These are phyloP conservation scores for Aspergillus clavatus DNA, from an alignment of 2,329 filamentous ascomycete species.

Conservation along the genomic window DNA sequence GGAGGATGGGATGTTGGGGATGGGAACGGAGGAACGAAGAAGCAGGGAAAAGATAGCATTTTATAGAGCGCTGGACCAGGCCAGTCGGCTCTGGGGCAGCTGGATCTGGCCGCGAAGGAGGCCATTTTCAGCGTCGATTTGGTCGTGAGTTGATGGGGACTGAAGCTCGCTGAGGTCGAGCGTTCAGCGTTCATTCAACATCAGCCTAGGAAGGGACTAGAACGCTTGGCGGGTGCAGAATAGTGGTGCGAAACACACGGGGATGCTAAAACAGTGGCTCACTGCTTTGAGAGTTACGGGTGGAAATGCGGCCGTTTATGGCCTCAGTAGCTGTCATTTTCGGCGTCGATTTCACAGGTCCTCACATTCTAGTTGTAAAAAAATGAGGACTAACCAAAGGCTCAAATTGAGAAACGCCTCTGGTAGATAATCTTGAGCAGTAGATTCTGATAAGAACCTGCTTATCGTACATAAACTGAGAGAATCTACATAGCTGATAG, in stretches of 20 bases:
- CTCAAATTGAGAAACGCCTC: constrained; percentile 1
- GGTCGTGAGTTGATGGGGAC: not conserved
- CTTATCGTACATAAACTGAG: constrained; percentile 10
- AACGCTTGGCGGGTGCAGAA: no score
- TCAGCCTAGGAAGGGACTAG: no score
- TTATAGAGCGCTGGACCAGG: no score
- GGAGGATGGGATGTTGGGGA: not conserved
- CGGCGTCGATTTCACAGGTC: constrained; percentile 3
- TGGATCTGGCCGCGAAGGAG: no score
- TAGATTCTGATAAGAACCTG: constrained; percentile 8
- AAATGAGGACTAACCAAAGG: no score
- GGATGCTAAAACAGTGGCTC: not conserved
- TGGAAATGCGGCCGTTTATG: constrained; percentile 2
- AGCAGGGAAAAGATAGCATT: no score
- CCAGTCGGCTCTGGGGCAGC: no score
- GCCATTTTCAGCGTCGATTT: no score
- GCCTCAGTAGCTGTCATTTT: constrained; percentile 2
- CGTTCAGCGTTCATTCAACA: no score
- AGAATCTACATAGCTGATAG: not conserved
- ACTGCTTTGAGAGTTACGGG: not conserved
- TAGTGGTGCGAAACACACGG: no score
- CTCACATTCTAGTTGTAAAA: constrained; percentile 1
- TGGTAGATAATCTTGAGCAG: constrained; percentile 5
- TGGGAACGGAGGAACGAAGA: no score
- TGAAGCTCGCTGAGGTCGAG: no score